These are phyloP conservation scores for Stephania yunnanensis DNA, from an alignment of 164 flowering plant genomes.

Conservation along the genomic window DNA sequence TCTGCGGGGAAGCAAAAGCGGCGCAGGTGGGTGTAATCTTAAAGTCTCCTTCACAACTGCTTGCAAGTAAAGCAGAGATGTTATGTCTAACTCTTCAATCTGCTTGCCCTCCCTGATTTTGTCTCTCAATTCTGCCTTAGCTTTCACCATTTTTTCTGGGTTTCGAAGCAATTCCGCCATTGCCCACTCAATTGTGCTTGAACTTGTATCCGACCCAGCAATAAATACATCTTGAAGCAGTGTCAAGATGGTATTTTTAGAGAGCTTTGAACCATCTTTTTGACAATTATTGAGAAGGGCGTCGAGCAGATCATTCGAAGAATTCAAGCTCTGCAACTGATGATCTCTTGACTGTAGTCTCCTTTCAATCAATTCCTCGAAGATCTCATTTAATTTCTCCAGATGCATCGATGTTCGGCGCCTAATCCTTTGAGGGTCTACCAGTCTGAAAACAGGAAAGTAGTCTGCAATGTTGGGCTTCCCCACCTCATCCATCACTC, in stretches of 20 bases:
- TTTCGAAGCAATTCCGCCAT: conserved; percentile 8
- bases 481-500: conserved; percentile 7
- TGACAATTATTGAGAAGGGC: background rate
- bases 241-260: too few species aligned
- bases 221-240: conserved; percentile 2
- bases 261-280: conserved; percentile 3
- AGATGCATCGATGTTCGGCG: background rate
- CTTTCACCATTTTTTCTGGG: conserved; percentile 5
- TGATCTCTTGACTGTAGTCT: background rate
- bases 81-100: background rate
- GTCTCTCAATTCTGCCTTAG: background rate
- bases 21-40: conserved; percentile 6
- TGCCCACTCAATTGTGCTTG: conserved; percentile 9
- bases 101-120: background rate
- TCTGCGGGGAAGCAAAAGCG: conserved; percentile 2
- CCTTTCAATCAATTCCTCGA: background rate
- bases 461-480: conserved; percentile 13
- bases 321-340: background rate
- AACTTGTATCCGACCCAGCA: conserved; percentile 3
- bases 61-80: conserved; percentile 3
- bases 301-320: conserved; percentile 3
- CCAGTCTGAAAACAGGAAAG: background rate
- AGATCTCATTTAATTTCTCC: background rate
- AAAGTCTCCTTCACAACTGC: conserved; percentile 11
- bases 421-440: conserved; percentile 9